Evolutionary conservation across 805 yeast genomes (phyloP), one percentile per base, ranked within the genome.

Genomic region (Candida namnaoensis): DNA sequence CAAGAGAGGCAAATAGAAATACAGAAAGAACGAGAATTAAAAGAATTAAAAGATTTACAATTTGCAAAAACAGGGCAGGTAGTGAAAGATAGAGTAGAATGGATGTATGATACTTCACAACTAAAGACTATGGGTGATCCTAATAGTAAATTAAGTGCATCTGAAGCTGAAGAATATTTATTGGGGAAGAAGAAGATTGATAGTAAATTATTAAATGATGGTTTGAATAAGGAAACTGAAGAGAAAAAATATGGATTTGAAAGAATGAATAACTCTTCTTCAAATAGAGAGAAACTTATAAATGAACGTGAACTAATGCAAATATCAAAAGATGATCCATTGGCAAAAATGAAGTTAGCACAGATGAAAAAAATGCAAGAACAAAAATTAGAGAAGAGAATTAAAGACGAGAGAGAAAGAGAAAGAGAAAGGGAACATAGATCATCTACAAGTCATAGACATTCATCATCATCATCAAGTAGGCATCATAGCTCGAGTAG

Each of bases 31-130:
- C 65, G 74, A 34, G 84, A 84, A 46, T 64, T 76, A 34, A 66
- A 74, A 37, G 81, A 80, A 49, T 60, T 84, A 35, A 55, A 68
- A 42, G 67, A 64, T 33, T 52, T 76, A 46, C 78, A 73, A 48
- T 62, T 61, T 48, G 69, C 70, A 11, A 56, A 60, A 34, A 62
- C 57, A 45, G 64, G 74, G 49, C 48, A 57, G 49, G 52, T 56
- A 47, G 42, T 68, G 44, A 54, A 61, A 41, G 63, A 71, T 41
- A 74, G 81, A 39, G 66, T 88, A 23, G 82, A 76, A 36, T 90
- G 97, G 97, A 91, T 91, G 95, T 90, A 90, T 55, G 74, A 81
- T 12, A 77, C 71, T 23, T 68, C 77, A 2, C 13, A 30, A 2
- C 7, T 30, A 12, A 54, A 50, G 5, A 49, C 52, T 6, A 54